phyloP scores from a whole-genome alignment of 1,284 basidiomycete species.

The Marasmius oreades region DNA sequence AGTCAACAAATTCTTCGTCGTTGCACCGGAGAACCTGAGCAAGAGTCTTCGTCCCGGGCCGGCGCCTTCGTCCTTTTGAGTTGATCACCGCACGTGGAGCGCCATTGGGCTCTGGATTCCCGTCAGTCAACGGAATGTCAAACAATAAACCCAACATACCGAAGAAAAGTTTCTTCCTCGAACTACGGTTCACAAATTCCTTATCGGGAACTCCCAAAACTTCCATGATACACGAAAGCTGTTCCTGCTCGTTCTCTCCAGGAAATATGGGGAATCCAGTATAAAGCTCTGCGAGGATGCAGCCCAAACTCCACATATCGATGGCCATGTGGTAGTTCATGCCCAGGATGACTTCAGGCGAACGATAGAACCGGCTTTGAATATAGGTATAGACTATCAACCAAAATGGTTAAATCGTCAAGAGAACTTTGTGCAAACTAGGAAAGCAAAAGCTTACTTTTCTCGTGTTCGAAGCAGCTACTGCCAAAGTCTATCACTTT shows the following conservation, averaged over 20 bases:
- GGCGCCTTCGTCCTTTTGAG: slow-evolving; percentile 90
- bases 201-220: slow-evolving; percentile 94
- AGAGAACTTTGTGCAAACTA: slow-evolving; percentile 16
- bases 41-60: slow-evolving; percentile 89
- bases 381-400: slow-evolving; percentile 92
- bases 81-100: slow-evolving; percentile 92
- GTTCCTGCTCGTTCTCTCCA: slow-evolving; percentile 99
- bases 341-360: slow-evolving; percentile 91
- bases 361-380: slow-evolving; percentile 95
- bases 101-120: slow-evolving; percentile 79
- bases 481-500: slow-evolving; percentile 99
- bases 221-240: slow-evolving; percentile 99
- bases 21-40: slow-evolving; percentile 86
- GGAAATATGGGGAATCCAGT: slow-evolving; percentile 99
- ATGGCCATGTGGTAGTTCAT: slow-evolving; percentile 96
- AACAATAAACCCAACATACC: slow-evolving; percentile 46
- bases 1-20: slow-evolving; percentile 88
- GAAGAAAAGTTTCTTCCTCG: slow-evolving; percentile 94
- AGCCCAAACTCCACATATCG: slow-evolving; percentile 98
- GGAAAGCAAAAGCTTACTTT: slow-evolving; percentile 59
- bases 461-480: slow-evolving; percentile 98
- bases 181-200: slow-evolving; percentile 91
- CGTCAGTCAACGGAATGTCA: not conserved
- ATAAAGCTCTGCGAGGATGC: slow-evolving; percentile 95
- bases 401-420: not conserved